Percentiles rank a stretch among this genome's conserved stretches.
Conservation (phyloP, 345 rosid species). For the Conringia planisiliqua region DNA sequence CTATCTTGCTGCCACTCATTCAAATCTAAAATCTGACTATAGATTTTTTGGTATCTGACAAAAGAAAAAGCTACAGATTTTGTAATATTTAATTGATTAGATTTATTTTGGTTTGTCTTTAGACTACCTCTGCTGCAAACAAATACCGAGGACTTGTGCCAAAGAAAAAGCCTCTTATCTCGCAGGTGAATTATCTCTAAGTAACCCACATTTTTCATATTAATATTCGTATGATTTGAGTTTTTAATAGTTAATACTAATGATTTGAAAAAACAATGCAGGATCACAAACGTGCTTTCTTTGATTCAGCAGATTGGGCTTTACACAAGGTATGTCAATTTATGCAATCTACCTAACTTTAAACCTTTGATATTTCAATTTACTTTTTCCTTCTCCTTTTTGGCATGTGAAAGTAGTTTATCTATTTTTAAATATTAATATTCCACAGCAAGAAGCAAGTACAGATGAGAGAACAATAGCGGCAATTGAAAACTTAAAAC, state of each 20-base stretch:
- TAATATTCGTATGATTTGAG: background rate
- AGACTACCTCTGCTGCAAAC: slow-evolving; percentile 35
- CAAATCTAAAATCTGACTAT: background rate
- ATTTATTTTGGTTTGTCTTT: background rate
- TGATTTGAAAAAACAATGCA: slow-evolving; percentile 1
- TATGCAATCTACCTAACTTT: background rate
- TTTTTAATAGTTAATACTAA: background rate
- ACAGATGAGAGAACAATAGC: slow-evolving; percentile 43
- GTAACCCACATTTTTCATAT: background rate
- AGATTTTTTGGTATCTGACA: too few species aligned
- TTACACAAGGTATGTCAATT: slow-evolving; percentile 55
- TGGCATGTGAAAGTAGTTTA: background rate
- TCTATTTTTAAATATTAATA: background rate
- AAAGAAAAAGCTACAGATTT: background rate
- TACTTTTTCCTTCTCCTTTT: background rate
- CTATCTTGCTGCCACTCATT: background rate
- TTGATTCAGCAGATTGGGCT: slow-evolving; percentile 97
- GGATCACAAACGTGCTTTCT: slow-evolving; percentile 81
- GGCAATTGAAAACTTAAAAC: slow-evolving; percentile 60
- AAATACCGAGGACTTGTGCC: slow-evolving; percentile 79
- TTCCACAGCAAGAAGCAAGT: slow-evolving; percentile 66
- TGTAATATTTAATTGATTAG: background rate
- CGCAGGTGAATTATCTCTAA: slow-evolving; percentile 10
- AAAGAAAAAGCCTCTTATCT: slow-evolving; percentile 71
- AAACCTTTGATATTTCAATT: background rate